A percentile compares a stretch with the other conserved stretches of the same genome.
Evolutionary conservation across 208 protist genomes (phyloP).

Genomic region (Herpetomonas tarakana): DNA sequence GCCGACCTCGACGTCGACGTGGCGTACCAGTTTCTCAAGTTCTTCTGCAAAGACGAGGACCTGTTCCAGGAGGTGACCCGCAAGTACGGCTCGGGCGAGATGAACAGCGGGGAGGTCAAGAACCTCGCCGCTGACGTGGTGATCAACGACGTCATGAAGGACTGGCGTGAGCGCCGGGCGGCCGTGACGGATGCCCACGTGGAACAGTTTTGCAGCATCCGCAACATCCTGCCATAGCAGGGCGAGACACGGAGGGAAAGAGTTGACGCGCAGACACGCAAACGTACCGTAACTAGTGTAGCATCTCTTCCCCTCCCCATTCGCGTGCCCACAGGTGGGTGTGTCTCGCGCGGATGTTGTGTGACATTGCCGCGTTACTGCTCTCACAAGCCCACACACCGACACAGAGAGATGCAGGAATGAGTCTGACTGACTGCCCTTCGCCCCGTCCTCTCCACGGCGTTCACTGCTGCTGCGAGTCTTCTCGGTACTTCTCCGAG

Average conservation of each 20-base stretch:
- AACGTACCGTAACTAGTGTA: neutral
- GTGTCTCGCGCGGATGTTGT: no score
- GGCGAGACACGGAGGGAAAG: neutral
- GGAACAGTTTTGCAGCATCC: conserved; percentile 55
- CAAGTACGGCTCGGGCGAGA: conserved; percentile 51
- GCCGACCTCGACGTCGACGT: conserved; percentile 95
- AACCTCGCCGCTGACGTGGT: conserved; percentile 65
- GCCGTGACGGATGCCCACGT: conserved; percentile 74
- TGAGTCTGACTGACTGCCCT: no score
- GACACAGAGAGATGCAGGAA: no score
- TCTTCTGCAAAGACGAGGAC: conserved; percentile 96
- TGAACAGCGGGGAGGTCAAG: conserved; percentile 86
- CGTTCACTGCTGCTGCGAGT: no score
- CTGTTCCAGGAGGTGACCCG: conserved; percentile 81
- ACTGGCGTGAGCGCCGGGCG: conserved; percentile 59
- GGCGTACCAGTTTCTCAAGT: conserved; percentile 95
- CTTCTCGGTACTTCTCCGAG: no score
- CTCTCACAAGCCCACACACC: no score
- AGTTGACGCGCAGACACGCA: neutral
- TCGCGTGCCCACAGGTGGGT: neutral
- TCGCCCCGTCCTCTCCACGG: no score
- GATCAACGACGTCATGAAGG: conserved; percentile 51
- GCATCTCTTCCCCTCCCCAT: neutral
- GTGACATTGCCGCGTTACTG: no score
- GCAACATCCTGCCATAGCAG: conserved; percentile 30